These are phyloP conservation scores for Aspergillus sclerotiicarbonarius DNA, from an alignment of 495 filamentous ascomycete species.

Conservation along the genomic window DNA sequence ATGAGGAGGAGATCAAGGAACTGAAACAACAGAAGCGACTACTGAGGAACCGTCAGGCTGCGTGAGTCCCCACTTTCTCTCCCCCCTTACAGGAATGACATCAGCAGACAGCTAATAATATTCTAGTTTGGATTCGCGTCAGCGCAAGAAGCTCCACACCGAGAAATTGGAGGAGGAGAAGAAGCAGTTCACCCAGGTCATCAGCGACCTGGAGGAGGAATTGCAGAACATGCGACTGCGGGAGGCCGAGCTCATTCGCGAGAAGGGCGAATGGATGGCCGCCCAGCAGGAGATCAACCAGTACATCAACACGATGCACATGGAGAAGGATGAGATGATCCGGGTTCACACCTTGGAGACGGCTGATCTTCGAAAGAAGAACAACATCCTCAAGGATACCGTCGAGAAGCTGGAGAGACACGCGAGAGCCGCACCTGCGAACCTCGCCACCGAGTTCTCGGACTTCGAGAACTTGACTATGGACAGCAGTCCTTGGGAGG, in stretches of 20 bases:
- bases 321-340: slow-evolving; percentile 91
- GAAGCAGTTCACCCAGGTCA: slow-evolving; percentile 75
- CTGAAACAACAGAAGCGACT: slow-evolving; percentile 97
- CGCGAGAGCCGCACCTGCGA: slow-evolving; percentile 57
- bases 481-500: slow-evolving; percentile 73
- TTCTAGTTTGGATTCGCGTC: slow-evolving; percentile 86
- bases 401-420: slow-evolving; percentile 75
- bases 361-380: slow-evolving; percentile 92
- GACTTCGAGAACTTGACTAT: slow-evolving; percentile 83
- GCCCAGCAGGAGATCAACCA: slow-evolving; percentile 71
- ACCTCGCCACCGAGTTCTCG: slow-evolving; percentile 65
- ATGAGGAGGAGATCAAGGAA: slow-evolving; percentile 96
- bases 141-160: slow-evolving; percentile 98
- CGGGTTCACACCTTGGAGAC: slow-evolving; percentile 88
- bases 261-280: slow-evolving; percentile 63
- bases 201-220: slow-evolving; percentile 78
- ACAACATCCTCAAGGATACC: slow-evolving; percentile 81
- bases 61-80: slow-evolving; percentile 64
- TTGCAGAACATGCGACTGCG: slow-evolving; percentile 55
- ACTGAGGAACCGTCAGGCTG: slow-evolving; percentile 91
- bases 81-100: slow-evolving; percentile 15
- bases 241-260: slow-evolving; percentile 59
- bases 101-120: slow-evolving; percentile 31
- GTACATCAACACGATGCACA: slow-evolving; percentile 71
- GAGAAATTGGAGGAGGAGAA: slow-evolving; percentile 96